Evolutionary conservation across 139 green algal species (phyloP).

Genomic region (Chlamydomonas schloesseri): DNA sequence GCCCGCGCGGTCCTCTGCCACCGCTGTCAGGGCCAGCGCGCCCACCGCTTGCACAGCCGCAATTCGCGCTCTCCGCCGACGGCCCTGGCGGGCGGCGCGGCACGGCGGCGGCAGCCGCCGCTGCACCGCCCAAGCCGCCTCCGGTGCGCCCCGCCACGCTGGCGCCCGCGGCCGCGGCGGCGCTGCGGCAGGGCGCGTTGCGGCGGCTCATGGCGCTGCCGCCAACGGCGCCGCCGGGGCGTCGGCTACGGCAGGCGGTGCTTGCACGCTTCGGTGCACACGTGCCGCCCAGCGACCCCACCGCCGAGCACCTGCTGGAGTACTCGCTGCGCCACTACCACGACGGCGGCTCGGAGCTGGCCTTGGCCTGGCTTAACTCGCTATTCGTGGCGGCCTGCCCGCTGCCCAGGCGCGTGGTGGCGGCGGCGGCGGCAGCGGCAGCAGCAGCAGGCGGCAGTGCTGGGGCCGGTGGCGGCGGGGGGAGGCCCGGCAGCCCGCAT

Average conservation of each 20-base stretch:
- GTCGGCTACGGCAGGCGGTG: slow-evolving; percentile 46
- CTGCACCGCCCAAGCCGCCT: background rate
- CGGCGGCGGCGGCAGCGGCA: slow-evolving; percentile 16
- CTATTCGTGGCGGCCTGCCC: slow-evolving; percentile 46
- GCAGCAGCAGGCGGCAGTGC: background rate
- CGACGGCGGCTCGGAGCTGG: slow-evolving; percentile 48
- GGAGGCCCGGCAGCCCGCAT: no score
- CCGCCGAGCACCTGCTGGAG: slow-evolving; percentile 56
- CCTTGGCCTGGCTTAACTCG: slow-evolving; percentile 64
- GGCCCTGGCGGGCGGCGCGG: background rate
- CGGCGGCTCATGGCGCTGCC: slow-evolving; percentile 63
- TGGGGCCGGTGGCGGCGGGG: no score
- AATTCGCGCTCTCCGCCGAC: background rate
- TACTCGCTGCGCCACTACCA: slow-evolving; percentile 53
- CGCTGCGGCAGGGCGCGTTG: slow-evolving; percentile 64
- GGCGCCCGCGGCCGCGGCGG: slow-evolving; percentile 16
- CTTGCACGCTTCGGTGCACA: slow-evolving; percentile 60
- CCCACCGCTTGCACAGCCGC: background rate
- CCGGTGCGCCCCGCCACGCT: slow-evolving; percentile 45
- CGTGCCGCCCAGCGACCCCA: slow-evolving; percentile 25
- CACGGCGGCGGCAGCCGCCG: background rate
- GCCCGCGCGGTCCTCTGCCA: background rate
- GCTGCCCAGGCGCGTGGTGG: background rate
- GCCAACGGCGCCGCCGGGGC: slow-evolving; percentile 11
- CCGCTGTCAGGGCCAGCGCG: background rate